These are phyloP conservation scores for Halophytophthora batemanensis DNA, from an alignment of 352 stramenopile genomes.

Conservation along the genomic window DNA sequence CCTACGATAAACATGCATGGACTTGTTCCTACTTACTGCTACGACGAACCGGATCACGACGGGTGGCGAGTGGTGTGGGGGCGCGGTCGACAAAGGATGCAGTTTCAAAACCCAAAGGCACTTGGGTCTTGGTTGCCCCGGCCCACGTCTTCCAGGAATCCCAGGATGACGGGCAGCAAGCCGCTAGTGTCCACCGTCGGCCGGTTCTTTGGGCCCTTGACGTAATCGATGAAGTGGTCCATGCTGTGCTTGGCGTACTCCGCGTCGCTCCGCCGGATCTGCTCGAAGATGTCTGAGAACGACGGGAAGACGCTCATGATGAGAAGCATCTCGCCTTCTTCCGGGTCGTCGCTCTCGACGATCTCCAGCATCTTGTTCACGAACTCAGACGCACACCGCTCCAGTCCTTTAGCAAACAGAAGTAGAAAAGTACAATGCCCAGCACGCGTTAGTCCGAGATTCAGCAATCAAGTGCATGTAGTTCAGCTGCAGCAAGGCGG, in stretches of 20 bases:
- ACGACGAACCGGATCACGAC: constrained; percentile 20
- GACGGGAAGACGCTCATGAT: constrained; percentile 86
- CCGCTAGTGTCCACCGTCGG: constrained; percentile 71
- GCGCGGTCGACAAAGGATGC: constrained; percentile 17
- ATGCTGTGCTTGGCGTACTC: constrained; percentile 86
- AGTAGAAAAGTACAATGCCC: background rate
- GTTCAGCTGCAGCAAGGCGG: background rate
- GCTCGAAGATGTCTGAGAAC: constrained; percentile 84
- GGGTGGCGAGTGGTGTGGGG: constrained; percentile 12
- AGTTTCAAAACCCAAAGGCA: constrained; percentile 73
- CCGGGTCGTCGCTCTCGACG: constrained; percentile 71
- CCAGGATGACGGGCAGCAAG: constrained; percentile 67
- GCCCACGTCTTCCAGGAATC: constrained; percentile 68
- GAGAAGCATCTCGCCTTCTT: constrained; percentile 79
- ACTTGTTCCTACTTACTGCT: constrained; percentile 1
- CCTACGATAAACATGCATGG: background rate
- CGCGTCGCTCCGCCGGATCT: constrained; percentile 73
- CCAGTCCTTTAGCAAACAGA: constrained; percentile 40
- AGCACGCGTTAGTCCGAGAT: background rate
- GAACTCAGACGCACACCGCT: constrained; percentile 84
- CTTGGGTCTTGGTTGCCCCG: constrained; percentile 58
- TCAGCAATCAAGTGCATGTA: constrained; percentile 1
- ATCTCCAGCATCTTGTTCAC: constrained; percentile 86
- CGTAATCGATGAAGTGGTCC: constrained; percentile 81
- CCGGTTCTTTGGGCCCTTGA: constrained; percentile 83